phyloP scores from a whole-genome alignment of 1,284 basidiomycete genomes.

The Marasmius tenuissimus region DNA sequence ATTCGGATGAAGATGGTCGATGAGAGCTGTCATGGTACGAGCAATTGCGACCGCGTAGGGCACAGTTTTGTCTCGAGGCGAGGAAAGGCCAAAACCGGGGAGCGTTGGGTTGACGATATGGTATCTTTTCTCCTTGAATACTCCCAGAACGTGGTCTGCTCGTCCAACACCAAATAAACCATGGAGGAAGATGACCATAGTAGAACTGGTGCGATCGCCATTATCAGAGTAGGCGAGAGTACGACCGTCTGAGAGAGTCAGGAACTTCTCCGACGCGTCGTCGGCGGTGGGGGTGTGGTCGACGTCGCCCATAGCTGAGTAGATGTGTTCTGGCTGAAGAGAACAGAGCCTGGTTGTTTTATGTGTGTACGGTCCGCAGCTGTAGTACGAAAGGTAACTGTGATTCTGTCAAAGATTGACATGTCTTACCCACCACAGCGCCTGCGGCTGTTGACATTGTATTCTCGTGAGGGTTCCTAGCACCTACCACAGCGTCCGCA shows the following conservation, averaged over 20 bases:
- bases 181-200: conserved; percentile 45
- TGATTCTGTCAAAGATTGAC: too few species aligned
- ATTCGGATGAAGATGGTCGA: conserved; percentile 38
- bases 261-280: conserved; percentile 31
- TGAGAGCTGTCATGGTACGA: conserved; percentile 35
- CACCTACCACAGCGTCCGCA: too few species aligned
- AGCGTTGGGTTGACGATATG: conserved; percentile 41
- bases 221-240: conserved; percentile 50
- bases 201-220: conserved; percentile 45
- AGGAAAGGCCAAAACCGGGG: conserved; percentile 47
- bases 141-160: conserved; percentile 19
- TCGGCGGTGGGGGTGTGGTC: background rate
- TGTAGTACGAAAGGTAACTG: too few species aligned
- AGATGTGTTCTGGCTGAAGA: background rate
- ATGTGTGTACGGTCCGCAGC: too few species aligned
- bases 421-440: too few species aligned
- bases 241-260: conserved; percentile 43
- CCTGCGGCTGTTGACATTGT: too few species aligned
- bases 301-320: background rate
- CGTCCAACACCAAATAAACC: conserved; percentile 41
- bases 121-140: conserved; percentile 27
- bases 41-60: conserved; percentile 36
- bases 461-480: too few species aligned
- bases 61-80: conserved; percentile 26
- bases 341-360: background rate